Evolutionary conservation across 352 stramenopile genomes (phyloP).

Genomic region (Pythium myriotylum): DNA sequence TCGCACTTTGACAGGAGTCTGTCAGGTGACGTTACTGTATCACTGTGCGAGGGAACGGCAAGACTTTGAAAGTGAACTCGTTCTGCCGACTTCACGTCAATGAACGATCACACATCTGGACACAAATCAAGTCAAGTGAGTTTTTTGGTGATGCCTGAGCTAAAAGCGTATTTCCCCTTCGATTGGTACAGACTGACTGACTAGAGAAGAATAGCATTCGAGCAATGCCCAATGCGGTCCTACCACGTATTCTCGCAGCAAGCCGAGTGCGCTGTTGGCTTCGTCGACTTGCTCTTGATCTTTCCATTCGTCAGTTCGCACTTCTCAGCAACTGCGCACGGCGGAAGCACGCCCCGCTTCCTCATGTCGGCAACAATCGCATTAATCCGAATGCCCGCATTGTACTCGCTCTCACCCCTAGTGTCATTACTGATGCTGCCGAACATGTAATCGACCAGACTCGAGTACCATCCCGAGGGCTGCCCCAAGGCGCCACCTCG

Average conservation of each 20-base stretch:
- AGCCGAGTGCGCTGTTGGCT: neutral
- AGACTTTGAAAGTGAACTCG: too few relatives aligned
- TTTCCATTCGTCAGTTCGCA: neutral
- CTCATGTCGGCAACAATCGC: constrained; percentile 38
- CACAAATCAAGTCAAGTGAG: too few relatives aligned
- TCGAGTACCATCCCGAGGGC: constrained; percentile 3
- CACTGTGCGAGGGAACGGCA: too few relatives aligned
- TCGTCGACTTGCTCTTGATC: neutral
- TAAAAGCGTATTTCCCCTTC: too few relatives aligned
- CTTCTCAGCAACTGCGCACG: constrained; percentile 26
- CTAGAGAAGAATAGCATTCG: too few relatives aligned
- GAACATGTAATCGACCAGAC: constrained; percentile 9
- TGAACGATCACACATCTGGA: neutral
- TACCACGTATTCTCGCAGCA: constrained; percentile 10
- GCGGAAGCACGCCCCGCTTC: constrained; percentile 22
- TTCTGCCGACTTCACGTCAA: neutral
- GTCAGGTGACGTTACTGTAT: too few relatives aligned
- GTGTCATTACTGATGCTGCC: neutral
- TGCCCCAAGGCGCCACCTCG: neutral
- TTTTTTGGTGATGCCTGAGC: too few relatives aligned
- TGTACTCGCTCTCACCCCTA: constrained; percentile 21
- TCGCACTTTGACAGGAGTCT: too few relatives aligned
- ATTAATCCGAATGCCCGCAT: constrained; percentile 42
- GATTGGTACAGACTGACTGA: too few relatives aligned
- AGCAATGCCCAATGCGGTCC: too few relatives aligned